These are phyloP conservation scores for Fusarium sp. DNA, from an alignment of 2,329 filamentous ascomycete species.

Conservation along the genomic window DNA sequence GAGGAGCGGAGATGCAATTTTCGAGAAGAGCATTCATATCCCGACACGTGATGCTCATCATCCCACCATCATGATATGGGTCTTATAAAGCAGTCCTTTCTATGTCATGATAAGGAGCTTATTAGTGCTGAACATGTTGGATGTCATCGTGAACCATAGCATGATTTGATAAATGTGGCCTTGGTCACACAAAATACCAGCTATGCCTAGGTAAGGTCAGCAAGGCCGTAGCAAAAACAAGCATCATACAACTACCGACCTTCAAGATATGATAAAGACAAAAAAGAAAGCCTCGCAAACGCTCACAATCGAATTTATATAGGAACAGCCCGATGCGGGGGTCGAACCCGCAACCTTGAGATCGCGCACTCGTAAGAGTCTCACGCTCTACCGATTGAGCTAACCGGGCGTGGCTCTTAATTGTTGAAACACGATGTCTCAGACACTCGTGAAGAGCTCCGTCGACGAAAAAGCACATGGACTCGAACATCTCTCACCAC, in stretches of 20 bases:
- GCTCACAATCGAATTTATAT: constrained; percentile 47
- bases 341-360: constrained; percentile 71
- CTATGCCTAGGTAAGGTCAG: too few relatives aligned
- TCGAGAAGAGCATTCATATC: constrained; percentile 8
- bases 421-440: background rate
- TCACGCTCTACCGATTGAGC: constrained; percentile 71
- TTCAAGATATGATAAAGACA: constrained; percentile 12
- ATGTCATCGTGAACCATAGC: background rate
- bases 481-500: too few relatives aligned
- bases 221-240: too few relatives aligned
- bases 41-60: constrained; percentile 9
- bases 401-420: constrained; percentile 53
- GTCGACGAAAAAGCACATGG: fast-evolving
- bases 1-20: constrained; percentile 43
- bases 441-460: background rate
- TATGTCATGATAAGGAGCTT: background rate
- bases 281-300: constrained; percentile 41
- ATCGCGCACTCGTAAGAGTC: constrained; percentile 68
- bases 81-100: background rate
- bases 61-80: constrained; percentile 3
- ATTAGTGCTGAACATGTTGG: background rate
- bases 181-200: too few relatives aligned
- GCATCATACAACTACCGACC: background rate
- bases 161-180: too few relatives aligned
- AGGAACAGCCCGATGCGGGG: constrained; percentile 59